Percentiles rank a stretch among this genome's conserved stretches.
These are phyloP conservation scores for Diaporthe destruens DNA, from an alignment of 2,329 filamentous ascomycete species.

Conservation along the genomic window DNA sequence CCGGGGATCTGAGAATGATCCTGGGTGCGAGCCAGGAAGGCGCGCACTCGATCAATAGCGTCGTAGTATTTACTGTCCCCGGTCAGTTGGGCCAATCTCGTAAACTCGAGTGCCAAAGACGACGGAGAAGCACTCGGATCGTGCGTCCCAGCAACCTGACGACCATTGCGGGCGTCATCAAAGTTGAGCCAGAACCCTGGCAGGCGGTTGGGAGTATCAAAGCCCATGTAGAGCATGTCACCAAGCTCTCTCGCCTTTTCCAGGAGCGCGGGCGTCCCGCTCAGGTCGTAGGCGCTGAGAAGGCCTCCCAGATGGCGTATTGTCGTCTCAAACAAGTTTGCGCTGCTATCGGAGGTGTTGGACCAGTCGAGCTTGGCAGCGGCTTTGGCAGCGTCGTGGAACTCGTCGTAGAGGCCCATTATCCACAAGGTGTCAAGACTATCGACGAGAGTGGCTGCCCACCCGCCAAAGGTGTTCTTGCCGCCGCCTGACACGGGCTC, in stretches of 20 bases:
- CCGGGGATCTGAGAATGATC: slow-evolving; percentile 78
- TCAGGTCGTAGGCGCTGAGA: slow-evolving; percentile 87
- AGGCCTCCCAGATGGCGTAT: slow-evolving; percentile 93
- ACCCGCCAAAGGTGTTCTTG: slow-evolving; percentile 89
- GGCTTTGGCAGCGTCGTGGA: slow-evolving; percentile 77
- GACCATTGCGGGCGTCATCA: slow-evolving; percentile 51
- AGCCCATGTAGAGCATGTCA: slow-evolving; percentile 78
- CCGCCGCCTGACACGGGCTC: slow-evolving; percentile 76
- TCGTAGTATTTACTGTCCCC: slow-evolving; percentile 79
- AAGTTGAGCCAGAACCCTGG: slow-evolving; percentile 70
- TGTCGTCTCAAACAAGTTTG: slow-evolving; percentile 88
- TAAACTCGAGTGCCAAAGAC: slow-evolving; percentile 78
- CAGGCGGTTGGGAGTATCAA: slow-evolving; percentile 60
- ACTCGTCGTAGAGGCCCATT: slow-evolving; percentile 82
- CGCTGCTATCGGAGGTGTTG: slow-evolving; percentile 71
- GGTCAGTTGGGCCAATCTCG: slow-evolving; percentile 76
- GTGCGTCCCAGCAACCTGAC: slow-evolving; percentile 51
- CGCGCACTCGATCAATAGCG: slow-evolving; percentile 70
- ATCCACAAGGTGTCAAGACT: slow-evolving; percentile 88
- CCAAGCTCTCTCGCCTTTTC: slow-evolving; percentile 84
- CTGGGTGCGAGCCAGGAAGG: slow-evolving; percentile 77
- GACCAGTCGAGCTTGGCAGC: slow-evolving; percentile 84
- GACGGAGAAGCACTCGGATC: slow-evolving; percentile 59
- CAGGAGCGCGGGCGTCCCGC: slow-evolving; percentile 76
- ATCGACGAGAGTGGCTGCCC: slow-evolving; percentile 92